phyloP scores from a whole-genome alignment of 305 asterid species.

The Fraxinus sp. region DNA sequence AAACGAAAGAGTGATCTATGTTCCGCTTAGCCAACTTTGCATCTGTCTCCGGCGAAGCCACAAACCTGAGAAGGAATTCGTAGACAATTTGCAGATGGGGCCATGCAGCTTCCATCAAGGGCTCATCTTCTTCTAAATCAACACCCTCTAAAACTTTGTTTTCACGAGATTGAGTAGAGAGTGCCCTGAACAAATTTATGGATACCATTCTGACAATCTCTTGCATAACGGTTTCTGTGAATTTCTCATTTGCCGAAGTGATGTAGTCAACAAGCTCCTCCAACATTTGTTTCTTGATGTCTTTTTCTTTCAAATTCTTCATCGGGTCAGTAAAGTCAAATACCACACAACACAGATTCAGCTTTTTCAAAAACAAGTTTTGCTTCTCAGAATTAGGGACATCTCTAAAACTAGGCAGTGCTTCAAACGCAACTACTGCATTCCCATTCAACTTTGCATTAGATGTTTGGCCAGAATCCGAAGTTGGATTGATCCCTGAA shows the following conservation, averaged over 20 bases:
- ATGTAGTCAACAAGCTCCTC: constrained; percentile 81
- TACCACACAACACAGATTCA: constrained; percentile 65
- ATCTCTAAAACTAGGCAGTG: constrained; percentile 82
- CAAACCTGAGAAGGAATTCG: too few relatives aligned
- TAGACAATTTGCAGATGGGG: too few relatives aligned
- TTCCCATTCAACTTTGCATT: constrained; percentile 53
- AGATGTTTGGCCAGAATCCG: constrained; percentile 38
- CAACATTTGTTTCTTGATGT: constrained; percentile 76
- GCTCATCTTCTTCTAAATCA: too few relatives aligned
- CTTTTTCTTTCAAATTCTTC: constrained; percentile 80
- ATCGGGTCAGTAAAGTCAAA: constrained; percentile 86
- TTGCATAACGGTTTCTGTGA: constrained; percentile 71
- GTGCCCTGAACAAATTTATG: constrained; percentile 65
- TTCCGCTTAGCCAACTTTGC: too few relatives aligned
- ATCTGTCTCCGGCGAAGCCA: too few relatives aligned
- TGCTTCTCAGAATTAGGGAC: constrained; percentile 82
- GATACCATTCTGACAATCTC: constrained; percentile 77
- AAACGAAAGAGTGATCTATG: too few relatives aligned
- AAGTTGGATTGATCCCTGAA: constrained; percentile 39
- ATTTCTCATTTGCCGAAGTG: constrained; percentile 69
- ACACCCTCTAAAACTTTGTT: constrained; percentile 61
- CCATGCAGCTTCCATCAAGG: too few relatives aligned
- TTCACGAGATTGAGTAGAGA: constrained; percentile 72
- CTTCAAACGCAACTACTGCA: constrained; percentile 46
- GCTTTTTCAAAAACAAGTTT: constrained; percentile 62